Conservation (phyloP, 768 basidiomycete genomes). For the Candolleomyces aberdarensis region DNA sequence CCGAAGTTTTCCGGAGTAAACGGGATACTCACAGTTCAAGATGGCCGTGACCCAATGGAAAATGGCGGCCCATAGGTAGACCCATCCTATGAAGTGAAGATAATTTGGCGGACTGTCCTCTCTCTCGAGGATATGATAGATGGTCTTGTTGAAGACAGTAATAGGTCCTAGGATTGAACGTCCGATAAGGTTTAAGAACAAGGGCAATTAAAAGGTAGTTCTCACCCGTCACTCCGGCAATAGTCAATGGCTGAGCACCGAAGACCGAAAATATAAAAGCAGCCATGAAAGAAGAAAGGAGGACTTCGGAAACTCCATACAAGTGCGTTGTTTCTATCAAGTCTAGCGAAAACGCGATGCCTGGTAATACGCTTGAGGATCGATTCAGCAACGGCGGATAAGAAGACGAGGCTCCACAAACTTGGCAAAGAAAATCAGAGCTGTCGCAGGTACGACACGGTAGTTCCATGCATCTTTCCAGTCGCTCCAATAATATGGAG, state of each 20-base stretch:
- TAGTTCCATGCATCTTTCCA: constrained; percentile 95
- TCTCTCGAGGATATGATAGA: constrained; percentile 67
- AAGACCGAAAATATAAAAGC: constrained; percentile 85
- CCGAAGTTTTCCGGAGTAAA: neutral
- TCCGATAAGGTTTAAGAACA: too few species aligned
- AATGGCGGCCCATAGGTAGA: constrained; percentile 88
- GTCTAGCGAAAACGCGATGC: constrained; percentile 89
- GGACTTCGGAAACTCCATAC: constrained; percentile 87
- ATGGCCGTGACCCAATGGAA: constrained; percentile 80
- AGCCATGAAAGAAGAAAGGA: constrained; percentile 83
- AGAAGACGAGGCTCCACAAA: constrained; percentile 28
- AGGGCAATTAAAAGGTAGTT: too few species aligned
- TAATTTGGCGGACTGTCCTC: constrained; percentile 65
- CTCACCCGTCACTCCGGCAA: constrained; percentile 85
- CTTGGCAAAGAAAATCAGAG: constrained; percentile 86
- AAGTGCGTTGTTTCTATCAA: constrained; percentile 87
- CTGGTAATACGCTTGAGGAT: constrained; percentile 68
- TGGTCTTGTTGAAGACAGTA: constrained; percentile 90
- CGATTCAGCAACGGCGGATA: neutral
- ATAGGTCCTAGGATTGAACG: constrained; percentile 61
- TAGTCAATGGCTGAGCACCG: constrained; percentile 87
- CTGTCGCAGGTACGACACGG: constrained; percentile 82
- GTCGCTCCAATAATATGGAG: constrained; percentile 80
- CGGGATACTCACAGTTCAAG: constrained; percentile 58
- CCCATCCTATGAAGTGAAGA: constrained; percentile 88